These are phyloP conservation scores for Penicillium sp. DNA, from an alignment of 2,329 filamentous ascomycete species.

Conservation along the genomic window DNA sequence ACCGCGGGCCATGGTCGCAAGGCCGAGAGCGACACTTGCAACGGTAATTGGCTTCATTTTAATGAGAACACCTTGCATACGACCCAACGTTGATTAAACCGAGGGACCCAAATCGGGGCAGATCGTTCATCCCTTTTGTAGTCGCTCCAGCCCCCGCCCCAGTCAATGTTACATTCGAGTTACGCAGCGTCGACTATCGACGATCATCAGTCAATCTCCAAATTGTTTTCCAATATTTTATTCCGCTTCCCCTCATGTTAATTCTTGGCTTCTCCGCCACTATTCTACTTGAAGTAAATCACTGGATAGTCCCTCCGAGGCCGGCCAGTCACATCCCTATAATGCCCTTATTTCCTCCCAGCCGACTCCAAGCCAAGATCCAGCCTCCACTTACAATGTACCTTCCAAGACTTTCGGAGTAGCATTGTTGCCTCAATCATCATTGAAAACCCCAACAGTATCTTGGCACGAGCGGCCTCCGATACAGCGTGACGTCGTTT, in stretches of 20 bases:
- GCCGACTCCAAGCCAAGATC: neutral
- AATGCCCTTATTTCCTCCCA: too few relatives aligned
- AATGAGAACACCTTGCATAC: neutral
- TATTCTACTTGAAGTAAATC: neutral
- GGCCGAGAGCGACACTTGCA: constrained; percentile 3
- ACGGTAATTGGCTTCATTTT: neutral
- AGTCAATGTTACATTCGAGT: neutral
- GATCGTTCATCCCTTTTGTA: constrained; percentile 2
- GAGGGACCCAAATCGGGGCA: neutral
- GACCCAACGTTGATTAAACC: too few relatives aligned
- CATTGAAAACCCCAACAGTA: too few relatives aligned
- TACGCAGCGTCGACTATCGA: too few relatives aligned
- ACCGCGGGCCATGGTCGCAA: constrained; percentile 4
- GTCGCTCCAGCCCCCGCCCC: neutral
- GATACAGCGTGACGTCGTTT: too few relatives aligned
- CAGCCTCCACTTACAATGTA: neutral
- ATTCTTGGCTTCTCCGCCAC: constrained; percentile 13
- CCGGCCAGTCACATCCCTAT: neutral
- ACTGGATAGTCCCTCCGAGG: neutral
- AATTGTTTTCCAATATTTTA: neutral
- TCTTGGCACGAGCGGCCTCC: too few relatives aligned
- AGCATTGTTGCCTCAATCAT: too few relatives aligned
- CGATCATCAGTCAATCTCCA: neutral
- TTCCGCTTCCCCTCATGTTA: neutral
- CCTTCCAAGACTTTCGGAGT: neutral